Evolutionary conservation across 2,329 filamentous ascomycete genomes (phyloP).

Genomic region (Pseudodiploospora longispora): DNA sequence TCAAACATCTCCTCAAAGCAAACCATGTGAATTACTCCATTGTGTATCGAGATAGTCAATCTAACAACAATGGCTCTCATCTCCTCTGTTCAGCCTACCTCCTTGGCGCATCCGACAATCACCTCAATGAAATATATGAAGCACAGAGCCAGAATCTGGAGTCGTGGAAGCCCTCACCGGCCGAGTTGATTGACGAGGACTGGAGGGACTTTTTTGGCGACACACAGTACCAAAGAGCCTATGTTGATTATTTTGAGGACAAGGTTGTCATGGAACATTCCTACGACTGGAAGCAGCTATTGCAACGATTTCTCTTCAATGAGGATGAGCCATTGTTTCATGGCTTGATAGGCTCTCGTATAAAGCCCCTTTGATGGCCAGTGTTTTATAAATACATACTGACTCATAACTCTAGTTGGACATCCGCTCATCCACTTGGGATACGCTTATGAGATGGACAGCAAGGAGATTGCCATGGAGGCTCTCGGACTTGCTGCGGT

Average conservation of each 20-base stretch:
- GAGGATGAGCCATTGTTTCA: slow-evolving; percentile 73
- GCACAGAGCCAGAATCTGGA: slow-evolving; percentile 63
- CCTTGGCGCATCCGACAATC: slow-evolving; percentile 63
- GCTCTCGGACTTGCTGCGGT: slow-evolving; percentile 61
- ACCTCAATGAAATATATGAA: slow-evolving; percentile 77
- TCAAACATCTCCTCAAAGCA: slow-evolving; percentile 84
- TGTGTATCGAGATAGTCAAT: slow-evolving; percentile 64
- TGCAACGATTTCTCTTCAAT: slow-evolving; percentile 67
- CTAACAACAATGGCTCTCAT: slow-evolving; percentile 79
- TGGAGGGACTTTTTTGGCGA: slow-evolving; percentile 82
- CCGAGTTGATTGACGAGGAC: slow-evolving; percentile 73
- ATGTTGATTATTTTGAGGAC: slow-evolving; percentile 93
- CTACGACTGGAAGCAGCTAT: slow-evolving; percentile 78
- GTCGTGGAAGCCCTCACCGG: slow-evolving; percentile 74
- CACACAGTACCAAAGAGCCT: slow-evolving; percentile 77
- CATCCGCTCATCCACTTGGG: slow-evolving; percentile 91
- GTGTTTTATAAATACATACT: slow-evolving; percentile 10
- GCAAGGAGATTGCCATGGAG: slow-evolving; percentile 80
- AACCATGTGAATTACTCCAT: slow-evolving; percentile 90
- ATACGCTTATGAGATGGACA: slow-evolving; percentile 87
- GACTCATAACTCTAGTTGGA: slow-evolving; percentile 49
- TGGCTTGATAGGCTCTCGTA: slow-evolving; percentile 70
- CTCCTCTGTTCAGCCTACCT: slow-evolving; percentile 79
- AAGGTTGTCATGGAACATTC: slow-evolving; percentile 62
- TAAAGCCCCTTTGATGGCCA: slow-evolving; percentile 21